Conservation (phyloP, 805 yeast species). For the Tetrapisispora phaffii region DNA sequence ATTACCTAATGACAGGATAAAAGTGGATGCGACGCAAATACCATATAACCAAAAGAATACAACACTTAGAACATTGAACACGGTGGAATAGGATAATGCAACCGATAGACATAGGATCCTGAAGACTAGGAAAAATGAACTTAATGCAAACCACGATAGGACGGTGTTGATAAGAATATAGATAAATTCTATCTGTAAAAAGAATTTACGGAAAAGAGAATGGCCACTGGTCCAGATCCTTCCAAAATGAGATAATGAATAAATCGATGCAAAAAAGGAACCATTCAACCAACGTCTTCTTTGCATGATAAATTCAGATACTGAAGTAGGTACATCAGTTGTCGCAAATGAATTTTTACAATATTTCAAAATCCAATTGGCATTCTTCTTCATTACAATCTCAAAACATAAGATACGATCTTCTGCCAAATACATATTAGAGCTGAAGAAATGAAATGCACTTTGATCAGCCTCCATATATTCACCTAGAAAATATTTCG, state of each 20-base stretch:
- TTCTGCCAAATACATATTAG: constrained; percentile 95
- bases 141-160: constrained; percentile 87
- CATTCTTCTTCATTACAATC: constrained; percentile 70
- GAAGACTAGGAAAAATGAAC: constrained; percentile 83
- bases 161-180: constrained; percentile 67
- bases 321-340: constrained; percentile 87
- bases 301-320: constrained; percentile 81
- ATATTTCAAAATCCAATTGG: constrained; percentile 71
- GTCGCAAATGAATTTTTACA: constrained; percentile 84
- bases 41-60: constrained; percentile 79
- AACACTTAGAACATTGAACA: constrained; percentile 70
- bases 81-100: constrained; percentile 44
- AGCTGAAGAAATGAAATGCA: constrained; percentile 74
- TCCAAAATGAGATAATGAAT: constrained; percentile 69
- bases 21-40: constrained; percentile 70
- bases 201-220: constrained; percentile 52
- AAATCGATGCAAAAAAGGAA: constrained; percentile 88
- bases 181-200: constrained; percentile 66
- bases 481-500: constrained; percentile 88
- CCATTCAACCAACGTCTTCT: constrained; percentile 97
- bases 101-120: constrained; percentile 74
- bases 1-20: constrained; percentile 86
- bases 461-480: constrained; percentile 53
- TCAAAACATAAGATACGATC: constrained; percentile 94
- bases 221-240: constrained; percentile 76